Evolutionary conservation across 1,284 basidiomycete genomes (phyloP), one percentile per base, ranked within the genome.

Genomic region (Tetrapyrgos nigripes): DNA sequence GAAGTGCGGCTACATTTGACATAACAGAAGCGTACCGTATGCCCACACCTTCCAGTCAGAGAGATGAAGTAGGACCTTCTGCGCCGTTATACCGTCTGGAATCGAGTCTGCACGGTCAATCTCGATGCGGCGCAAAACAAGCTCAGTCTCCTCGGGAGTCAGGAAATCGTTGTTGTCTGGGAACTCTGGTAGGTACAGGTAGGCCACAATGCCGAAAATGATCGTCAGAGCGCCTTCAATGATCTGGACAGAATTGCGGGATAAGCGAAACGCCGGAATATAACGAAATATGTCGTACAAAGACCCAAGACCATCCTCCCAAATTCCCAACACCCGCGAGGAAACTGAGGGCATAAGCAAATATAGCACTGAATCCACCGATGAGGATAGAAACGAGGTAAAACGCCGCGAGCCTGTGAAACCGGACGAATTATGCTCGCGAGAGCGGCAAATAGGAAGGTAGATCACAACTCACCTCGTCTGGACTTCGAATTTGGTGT

Each of bases 281-380:
- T 50, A 31, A 33, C 31, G 50, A 51, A 24, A 33, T n/a, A 46
- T 49, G 23, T 69, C 77, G 59, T 58, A 79, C 81, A 64, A 82
- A 82, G 49, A 82, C 81, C 78, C 79, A 83, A 4, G 78, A 72
- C 80, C 80, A 82, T 9, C 78, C 79, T 27, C 75, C 62, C 51
- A 80, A 67, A 6, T 75, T 76, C 31, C 67, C 58, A 60, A 65
- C 73, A 0, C 79, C 79, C 4, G 66, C 67, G 28, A 81, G 68
- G 17, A 76, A 69, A 55, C 76, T 79, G 35, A 81, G 51, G 28
- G 68, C 64, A 61, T 79, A 81, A 2, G 76, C 78, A 53, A 80
- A 70, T 51, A 81, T 77, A 19, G 79, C 72, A 63, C 79, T 78
- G 62, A 81, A 81, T 3, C 78, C 79, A 10, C 75, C 76, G 21